Evolutionary conservation across 495 filamentous ascomycete species (phyloP).

Genomic region (Penicillium parvum): DNA sequence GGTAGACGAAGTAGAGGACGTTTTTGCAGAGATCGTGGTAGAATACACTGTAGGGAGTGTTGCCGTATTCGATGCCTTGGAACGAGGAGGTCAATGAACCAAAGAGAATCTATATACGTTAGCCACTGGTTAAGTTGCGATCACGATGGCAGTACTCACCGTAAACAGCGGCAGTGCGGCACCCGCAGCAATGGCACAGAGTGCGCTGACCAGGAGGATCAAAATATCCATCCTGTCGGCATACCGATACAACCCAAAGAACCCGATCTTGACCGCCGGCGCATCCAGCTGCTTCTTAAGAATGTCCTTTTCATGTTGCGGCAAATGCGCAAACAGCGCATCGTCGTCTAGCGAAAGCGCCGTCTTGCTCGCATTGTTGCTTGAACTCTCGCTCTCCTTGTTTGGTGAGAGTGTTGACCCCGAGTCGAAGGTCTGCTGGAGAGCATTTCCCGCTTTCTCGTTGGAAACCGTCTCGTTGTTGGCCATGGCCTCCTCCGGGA

Average conservation of each 20-base stretch:
- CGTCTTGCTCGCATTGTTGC: constrained; percentile 13
- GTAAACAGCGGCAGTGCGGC: constrained; percentile 87
- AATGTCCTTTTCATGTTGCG: constrained; percentile 57
- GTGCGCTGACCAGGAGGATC: constrained; percentile 60
- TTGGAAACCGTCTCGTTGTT: neutral
- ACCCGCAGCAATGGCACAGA: constrained; percentile 73
- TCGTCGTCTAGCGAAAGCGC: constrained; percentile 24
- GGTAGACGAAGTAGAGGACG: constrained; percentile 86
- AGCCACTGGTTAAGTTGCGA: neutral
- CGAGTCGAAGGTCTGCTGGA: constrained; percentile 19
- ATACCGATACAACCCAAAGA: constrained; percentile 72
- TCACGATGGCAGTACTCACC: constrained; percentile 34
- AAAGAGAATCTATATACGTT: constrained; percentile 52
- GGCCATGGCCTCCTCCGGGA: constrained; percentile 9
- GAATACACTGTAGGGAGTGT: constrained; percentile 51
- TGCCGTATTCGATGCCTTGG: constrained; percentile 53
- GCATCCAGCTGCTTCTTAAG: constrained; percentile 68
- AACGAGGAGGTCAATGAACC: constrained; percentile 72
- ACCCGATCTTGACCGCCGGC: constrained; percentile 58
- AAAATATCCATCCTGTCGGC: constrained; percentile 68
- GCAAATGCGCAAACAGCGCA: constrained; percentile 36
- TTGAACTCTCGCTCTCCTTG: constrained; percentile 16
- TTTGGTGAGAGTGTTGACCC: constrained; percentile 22
- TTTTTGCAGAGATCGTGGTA: constrained; percentile 54
- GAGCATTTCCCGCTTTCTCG: constrained; percentile 6